Conservation (phyloP, 2,329 filamentous ascomycete species). For the Colletotrichum gloeosporioides region DNA sequence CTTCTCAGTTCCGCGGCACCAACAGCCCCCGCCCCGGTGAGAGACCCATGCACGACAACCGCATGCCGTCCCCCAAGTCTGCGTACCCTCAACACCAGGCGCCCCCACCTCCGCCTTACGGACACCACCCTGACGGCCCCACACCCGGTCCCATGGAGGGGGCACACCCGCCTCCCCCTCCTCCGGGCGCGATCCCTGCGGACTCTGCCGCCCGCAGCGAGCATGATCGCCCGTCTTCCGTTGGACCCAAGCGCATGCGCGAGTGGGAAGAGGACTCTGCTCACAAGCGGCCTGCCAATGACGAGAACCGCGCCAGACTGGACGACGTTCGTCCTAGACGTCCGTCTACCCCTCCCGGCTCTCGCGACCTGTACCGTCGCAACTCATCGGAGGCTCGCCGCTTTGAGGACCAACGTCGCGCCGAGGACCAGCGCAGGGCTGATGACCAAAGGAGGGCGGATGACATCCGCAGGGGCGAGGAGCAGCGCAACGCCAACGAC, state of each 20-base stretch:
- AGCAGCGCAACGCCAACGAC: constrained; percentile 74
- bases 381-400: constrained; percentile 77
- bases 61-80: constrained; percentile 89
- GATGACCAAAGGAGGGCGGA: constrained; percentile 67
- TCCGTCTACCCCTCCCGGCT: constrained; percentile 68
- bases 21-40: constrained; percentile 86
- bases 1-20: constrained; percentile 75
- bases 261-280: constrained; percentile 90
- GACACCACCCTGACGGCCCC: constrained; percentile 71
- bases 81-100: constrained; percentile 80
- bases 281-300: constrained; percentile 85
- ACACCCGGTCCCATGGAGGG: constrained; percentile 67
- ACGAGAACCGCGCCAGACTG: constrained; percentile 85
- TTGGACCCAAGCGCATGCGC: constrained; percentile 81
- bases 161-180: constrained; percentile 57
- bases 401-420: constrained; percentile 66
- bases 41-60: constrained; percentile 80
- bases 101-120: constrained; percentile 55
- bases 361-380: constrained; percentile 72
- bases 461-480: constrained; percentile 57
- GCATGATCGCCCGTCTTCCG: constrained; percentile 79
- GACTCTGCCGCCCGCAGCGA: constrained; percentile 68
- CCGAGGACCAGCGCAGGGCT: constrained; percentile 57
- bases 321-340: constrained; percentile 85
- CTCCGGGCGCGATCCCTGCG: constrained; percentile 59